Conservation (phyloP, 23 red algal species). For the Gracilaria gracilis region DNA sequence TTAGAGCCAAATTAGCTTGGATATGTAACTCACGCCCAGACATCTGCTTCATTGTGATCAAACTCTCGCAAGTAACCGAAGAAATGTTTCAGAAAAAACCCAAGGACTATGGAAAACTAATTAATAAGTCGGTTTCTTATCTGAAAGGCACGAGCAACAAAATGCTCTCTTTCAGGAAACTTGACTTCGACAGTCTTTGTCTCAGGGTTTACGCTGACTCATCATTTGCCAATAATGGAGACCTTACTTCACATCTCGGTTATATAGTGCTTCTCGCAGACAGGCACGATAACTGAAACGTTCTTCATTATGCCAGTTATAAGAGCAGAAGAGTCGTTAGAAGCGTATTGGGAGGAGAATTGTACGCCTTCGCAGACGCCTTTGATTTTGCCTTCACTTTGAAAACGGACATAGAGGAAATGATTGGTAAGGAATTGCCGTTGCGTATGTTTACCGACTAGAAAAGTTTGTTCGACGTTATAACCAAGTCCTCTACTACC, state of each 20-base stretch:
- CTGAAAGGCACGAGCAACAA: neutral
- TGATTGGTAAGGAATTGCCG: neutral
- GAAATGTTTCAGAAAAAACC: neutral
- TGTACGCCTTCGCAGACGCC: slow-evolving; percentile 18
- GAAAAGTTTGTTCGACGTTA: neutral
- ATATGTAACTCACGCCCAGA: neutral
- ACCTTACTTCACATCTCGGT: neutral
- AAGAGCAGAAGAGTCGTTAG: neutral
- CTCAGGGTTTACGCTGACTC: neutral
- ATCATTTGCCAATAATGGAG: slow-evolving; percentile 1
- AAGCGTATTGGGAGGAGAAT: slow-evolving; percentile 8
- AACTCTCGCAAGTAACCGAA: neutral
- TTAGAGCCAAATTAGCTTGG: neutral
- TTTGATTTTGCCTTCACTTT: neutral
- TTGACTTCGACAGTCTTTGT: neutral
- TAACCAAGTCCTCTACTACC: neutral
- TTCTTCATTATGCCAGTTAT: neutral
- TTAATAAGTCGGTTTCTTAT: neutral
- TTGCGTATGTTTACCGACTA: neutral
- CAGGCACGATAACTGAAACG: neutral
- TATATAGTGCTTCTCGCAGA: neutral
- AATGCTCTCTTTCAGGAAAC: neutral
- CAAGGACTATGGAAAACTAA: neutral
- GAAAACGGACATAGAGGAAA: neutral
- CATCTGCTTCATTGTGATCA: neutral